Conservation (phyloP, 2,329 filamentous ascomycete species). For the Trichophyton simii region DNA sequence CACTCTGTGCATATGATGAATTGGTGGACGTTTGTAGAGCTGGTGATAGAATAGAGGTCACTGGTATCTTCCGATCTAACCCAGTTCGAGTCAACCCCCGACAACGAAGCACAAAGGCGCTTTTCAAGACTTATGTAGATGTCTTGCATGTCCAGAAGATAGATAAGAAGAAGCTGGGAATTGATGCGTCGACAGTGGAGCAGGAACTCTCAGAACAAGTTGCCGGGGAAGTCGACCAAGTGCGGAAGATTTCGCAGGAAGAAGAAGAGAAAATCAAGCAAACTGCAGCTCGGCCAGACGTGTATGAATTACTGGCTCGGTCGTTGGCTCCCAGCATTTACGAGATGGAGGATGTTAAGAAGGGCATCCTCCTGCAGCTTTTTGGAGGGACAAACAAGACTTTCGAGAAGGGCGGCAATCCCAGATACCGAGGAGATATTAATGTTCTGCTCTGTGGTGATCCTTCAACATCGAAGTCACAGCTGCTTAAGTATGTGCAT, state of each 20-base stretch:
- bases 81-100: conserved; percentile 89
- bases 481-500: conserved; percentile 87
- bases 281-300: conserved; percentile 66
- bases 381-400: conserved; percentile 98
- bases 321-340: conserved; percentile 92
- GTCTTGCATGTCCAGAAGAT: conserved; percentile 93
- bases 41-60: conserved; percentile 89
- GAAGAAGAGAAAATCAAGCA: conserved; percentile 80
- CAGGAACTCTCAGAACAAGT: conserved; percentile 63
- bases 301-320: conserved; percentile 83
- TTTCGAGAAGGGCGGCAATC: conserved; percentile 90
- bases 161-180: conserved; percentile 86
- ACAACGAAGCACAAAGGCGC: conserved; percentile 80
- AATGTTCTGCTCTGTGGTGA: conserved; percentile 95
- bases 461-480: conserved; percentile 91
- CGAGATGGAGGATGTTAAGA: conserved; percentile 98
- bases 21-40: conserved; percentile 96
- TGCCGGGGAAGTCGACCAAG: conserved; percentile 64
- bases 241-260: conserved; percentile 68
- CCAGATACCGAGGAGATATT: conserved; percentile 92
- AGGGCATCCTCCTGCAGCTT: conserved; percentile 88
- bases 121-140: conserved; percentile 97
- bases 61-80: conserved; percentile 91
- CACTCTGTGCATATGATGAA: conserved; percentile 91
- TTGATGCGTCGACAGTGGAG: conserved; percentile 78